Evolutionary conservation across 2,329 filamentous ascomycete species (phyloP).

Genomic region (Aquanectria penicillioides): DNA sequence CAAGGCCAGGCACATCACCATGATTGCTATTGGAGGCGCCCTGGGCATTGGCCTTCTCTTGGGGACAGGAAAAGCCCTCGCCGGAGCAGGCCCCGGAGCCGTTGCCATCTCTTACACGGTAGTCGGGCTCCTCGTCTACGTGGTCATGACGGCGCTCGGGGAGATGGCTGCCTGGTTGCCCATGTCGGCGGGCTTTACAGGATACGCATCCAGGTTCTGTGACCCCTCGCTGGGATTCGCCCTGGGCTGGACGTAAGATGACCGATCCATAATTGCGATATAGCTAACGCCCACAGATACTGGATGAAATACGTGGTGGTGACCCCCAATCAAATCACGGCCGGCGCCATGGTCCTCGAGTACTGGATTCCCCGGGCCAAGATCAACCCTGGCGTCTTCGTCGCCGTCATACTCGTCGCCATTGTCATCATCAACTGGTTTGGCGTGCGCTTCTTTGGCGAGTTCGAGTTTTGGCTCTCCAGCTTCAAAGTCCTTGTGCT

Average conservation of each 20-base stretch:
- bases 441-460: slow-evolving; percentile 74
- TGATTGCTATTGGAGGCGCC: slow-evolving; percentile 78
- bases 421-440: slow-evolving; percentile 76
- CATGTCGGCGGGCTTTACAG: slow-evolving; percentile 80
- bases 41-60: slow-evolving; percentile 80
- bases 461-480: slow-evolving; percentile 70
- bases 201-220: slow-evolving; percentile 81
- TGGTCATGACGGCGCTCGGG: slow-evolving; percentile 83
- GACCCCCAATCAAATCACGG: slow-evolving; percentile 86
- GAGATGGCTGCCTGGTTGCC: slow-evolving; percentile 89
- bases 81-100: slow-evolving; percentile 67
- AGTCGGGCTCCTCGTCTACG: slow-evolving; percentile 77
- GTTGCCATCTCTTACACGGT: slow-evolving; percentile 77
- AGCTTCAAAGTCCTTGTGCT: slow-evolving; percentile 76
- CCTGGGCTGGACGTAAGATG: slow-evolving; percentile 74
- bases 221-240: slow-evolving; percentile 85
- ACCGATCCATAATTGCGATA: too few species aligned
- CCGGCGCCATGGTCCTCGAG: slow-evolving; percentile 78
- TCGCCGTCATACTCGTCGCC: slow-evolving; percentile 73
- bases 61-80: slow-evolving; percentile 67
- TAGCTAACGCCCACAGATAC: too few species aligned
- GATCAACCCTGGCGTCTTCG: slow-evolving; percentile 83
- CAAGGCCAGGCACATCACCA: slow-evolving; percentile 64
- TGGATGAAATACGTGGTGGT: slow-evolving; percentile 87
- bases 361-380: slow-evolving; percentile 75